Conservation (phyloP, 2,329 filamentous ascomycete genomes). For the Arthrinium phaeospermum region DNA sequence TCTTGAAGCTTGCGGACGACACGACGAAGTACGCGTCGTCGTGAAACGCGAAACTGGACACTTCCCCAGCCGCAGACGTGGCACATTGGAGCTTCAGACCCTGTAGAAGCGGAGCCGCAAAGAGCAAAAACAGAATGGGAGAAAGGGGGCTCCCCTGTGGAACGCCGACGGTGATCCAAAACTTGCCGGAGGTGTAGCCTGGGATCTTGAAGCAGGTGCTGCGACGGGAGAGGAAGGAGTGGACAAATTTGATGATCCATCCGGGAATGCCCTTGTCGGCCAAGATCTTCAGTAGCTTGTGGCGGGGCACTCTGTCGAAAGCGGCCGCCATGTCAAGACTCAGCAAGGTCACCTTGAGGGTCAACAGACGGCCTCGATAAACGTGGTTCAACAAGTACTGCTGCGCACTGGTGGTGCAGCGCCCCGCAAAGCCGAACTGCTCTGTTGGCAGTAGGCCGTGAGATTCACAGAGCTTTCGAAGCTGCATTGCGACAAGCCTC, state of each 20-base stretch:
- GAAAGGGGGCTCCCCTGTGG: neutral
- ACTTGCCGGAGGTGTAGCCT: neutral
- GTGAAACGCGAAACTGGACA: neutral
- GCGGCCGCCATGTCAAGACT: neutral
- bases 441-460: neutral
- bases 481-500: neutral
- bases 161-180: neutral
- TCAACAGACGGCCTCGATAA: neutral
- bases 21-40: neutral
- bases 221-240: neutral
- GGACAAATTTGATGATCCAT: neutral
- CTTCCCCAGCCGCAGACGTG: neutral
- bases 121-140: neutral
- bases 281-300: neutral
- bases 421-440: neutral
- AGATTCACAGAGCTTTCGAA: neutral
- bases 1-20: neutral
- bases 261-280: neutral
- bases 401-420: neutral
- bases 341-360: neutral
- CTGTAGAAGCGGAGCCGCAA: neutral
- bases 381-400: neutral
- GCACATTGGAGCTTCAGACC: neutral
- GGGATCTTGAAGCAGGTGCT: neutral
- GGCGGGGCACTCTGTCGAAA: neutral